Base-by-base conservation (phyloP, 768 basidiomycete genomes). In the Mycena indigotica region DNA sequence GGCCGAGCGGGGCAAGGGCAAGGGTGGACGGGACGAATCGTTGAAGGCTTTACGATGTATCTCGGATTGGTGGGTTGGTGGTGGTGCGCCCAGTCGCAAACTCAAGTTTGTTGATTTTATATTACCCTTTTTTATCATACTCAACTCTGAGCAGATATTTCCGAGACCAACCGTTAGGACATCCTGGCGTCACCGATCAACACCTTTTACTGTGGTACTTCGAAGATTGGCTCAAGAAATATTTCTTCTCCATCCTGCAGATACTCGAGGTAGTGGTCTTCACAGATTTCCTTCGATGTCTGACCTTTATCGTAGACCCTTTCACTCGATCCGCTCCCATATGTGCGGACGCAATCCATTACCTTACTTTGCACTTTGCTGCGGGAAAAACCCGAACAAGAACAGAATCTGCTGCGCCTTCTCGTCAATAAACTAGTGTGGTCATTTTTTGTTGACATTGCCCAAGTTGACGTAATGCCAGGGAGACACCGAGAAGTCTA, bases 221-320 rank as follows among this genome's bases (percentile, higher is more conserved):
- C 70, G 97, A 99, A 71, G 96, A 98, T 66, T 98, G 93, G 91
- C 70, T 98, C 50, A 99, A 99, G 74, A 95, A 94, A 62, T 98
- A 89, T 71, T 98, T 97, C 75, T 98, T 96, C 74, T 87, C 87
- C 2, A 72, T 97, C 35, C 81, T 98, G 3, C 92, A 96, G 69
- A 85, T 91, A 35, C 84, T 98, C 17, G 96, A 99, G 83, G 93
- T 90, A 39, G 41, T 77, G 8, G 17, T 35, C 32, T 66, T 44
- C 28, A 23, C 35, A 2, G 2, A 29, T 52, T 53, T 39, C 12
- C 19, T 12, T 30, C 13, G 30, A n/a, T 21, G 17, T 40, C 57
- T 62, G 38, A 21, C 8, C 3, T 26, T 39, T 5, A 38, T 41
- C 28, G 3, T 59, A 94, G 92, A 82, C 81, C 2, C 80, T 95